phyloP scores from a whole-genome alignment of 352 stramenopile species.

The Globisporangium viniferum region DNA sequence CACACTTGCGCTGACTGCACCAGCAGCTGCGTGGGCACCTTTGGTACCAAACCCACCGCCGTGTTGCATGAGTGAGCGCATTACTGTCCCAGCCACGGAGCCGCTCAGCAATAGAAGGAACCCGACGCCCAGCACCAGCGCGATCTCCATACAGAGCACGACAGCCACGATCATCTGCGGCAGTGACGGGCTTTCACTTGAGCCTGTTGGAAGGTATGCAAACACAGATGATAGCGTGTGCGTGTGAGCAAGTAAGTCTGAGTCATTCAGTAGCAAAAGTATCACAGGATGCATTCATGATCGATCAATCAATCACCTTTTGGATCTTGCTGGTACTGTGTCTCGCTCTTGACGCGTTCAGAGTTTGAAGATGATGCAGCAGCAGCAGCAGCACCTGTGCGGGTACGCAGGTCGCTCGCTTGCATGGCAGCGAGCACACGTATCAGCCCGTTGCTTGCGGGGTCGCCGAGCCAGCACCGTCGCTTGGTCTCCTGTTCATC shows the following conservation, averaged over 20 bases:
- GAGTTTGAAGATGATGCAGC: not conserved
- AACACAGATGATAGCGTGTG: not conserved
- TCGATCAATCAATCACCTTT: not conserved
- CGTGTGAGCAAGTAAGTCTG: not conserved
- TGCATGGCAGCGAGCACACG: constrained; percentile 24
- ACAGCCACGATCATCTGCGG: constrained; percentile 22
- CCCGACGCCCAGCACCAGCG: constrained; percentile 22
- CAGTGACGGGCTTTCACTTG: not conserved
- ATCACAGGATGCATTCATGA: not conserved
- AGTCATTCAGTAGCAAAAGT: not conserved
- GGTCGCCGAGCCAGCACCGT: constrained; percentile 24
- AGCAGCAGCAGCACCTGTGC: not conserved
- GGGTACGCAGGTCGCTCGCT: not conserved
- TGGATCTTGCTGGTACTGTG: not conserved
- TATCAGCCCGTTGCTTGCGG: constrained; percentile 30
- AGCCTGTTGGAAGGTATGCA: not conserved
- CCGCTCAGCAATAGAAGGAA: constrained; percentile 34
- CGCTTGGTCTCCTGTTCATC: not conserved
- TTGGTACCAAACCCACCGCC: constrained; percentile 1
- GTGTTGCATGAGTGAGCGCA: constrained; percentile 17
- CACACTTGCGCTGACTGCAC: constrained; percentile 14
- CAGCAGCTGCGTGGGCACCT: not conserved
- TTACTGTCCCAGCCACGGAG: constrained; percentile 18
- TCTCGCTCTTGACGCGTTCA: not conserved
- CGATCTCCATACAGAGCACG: constrained; percentile 44